Evolutionary conservation across 1,139 yeast genomes (phyloP).

Genomic region (Candida labiduridarum): DNA sequence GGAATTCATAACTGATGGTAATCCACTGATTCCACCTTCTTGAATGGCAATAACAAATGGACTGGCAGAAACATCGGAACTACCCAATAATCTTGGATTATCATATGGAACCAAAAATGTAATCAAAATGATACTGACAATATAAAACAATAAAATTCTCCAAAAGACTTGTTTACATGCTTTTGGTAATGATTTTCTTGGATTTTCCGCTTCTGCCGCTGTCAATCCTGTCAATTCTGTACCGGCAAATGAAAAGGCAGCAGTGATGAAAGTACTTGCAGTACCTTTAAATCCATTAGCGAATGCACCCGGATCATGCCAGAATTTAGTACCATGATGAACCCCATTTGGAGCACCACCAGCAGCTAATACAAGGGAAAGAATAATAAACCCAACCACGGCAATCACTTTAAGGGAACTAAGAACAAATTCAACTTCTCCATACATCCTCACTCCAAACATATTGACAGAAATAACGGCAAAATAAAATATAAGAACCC

Average conservation of each 20-base stretch:
- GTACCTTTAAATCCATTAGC: constrained; percentile 49
- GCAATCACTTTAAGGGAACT: constrained; percentile 41
- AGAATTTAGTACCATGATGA: constrained; percentile 38
- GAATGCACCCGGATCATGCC: constrained; percentile 46
- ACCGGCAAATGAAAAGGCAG: constrained; percentile 47
- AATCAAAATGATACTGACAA: constrained; percentile 40
- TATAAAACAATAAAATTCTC: constrained; percentile 46
- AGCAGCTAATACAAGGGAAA: constrained; percentile 42
- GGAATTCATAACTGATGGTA: constrained; percentile 56
- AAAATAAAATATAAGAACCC: constrained; percentile 41
- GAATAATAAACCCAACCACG: constrained; percentile 42
- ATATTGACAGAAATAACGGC: constrained; percentile 39
- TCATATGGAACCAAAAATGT: constrained; percentile 41
- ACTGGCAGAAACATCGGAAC: constrained; percentile 29
- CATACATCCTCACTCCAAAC: constrained; percentile 46
- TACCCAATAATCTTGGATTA: constrained; percentile 31
- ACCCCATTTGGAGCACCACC: constrained; percentile 43
- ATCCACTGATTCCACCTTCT: constrained; percentile 54
- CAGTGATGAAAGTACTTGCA: constrained; percentile 42
- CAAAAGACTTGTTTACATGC: constrained; percentile 49
- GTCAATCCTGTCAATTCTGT: constrained; percentile 44
- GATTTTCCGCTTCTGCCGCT: constrained; percentile 44
- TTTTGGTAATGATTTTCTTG: constrained; percentile 39
- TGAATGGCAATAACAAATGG: constrained; percentile 57
- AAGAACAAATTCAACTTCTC: constrained; percentile 47